Percentiles rank a stretch among this genome's conserved stretches.
Conservation (phyloP, 257 asterid species). For the Jacaranda copaia region DNA sequence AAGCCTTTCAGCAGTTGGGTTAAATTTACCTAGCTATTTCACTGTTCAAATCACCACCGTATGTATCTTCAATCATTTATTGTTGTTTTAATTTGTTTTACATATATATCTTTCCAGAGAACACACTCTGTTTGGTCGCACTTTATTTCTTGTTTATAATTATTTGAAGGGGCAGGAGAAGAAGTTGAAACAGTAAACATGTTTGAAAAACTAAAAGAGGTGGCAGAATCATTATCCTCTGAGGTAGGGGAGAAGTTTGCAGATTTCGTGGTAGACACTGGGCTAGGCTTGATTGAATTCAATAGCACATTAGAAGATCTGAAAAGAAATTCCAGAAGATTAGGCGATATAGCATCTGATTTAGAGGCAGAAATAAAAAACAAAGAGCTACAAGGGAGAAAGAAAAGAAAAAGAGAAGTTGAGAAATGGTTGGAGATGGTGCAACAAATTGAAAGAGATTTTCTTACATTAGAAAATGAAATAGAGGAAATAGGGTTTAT, state of each 20-base stretch:
- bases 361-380: not conserved
- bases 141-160: not conserved
- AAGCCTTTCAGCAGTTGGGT: no score
- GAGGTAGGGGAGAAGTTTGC: not conserved
- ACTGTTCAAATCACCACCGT: no score
- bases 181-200: not conserved
- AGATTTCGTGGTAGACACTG: not conserved
- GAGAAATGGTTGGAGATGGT: not conserved
- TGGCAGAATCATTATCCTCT: not conserved
- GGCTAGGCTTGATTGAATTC: not conserved
- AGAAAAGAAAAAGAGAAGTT: slow-evolving; percentile 13
- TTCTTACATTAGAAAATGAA: not conserved
- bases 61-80: not conserved
- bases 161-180: not conserved
- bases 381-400: not conserved
- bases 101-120: not conserved
- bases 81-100: not conserved
- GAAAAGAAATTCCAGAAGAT: not conserved
- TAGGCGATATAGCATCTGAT: not conserved
- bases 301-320: not conserved
- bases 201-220: not conserved
- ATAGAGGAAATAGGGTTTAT: not conserved
- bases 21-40: no score
- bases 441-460: not conserved
- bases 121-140: not conserved